Evolutionary conservation across 495 filamentous ascomycete genomes (phyloP).

Genomic region (Daldinia grandis): DNA sequence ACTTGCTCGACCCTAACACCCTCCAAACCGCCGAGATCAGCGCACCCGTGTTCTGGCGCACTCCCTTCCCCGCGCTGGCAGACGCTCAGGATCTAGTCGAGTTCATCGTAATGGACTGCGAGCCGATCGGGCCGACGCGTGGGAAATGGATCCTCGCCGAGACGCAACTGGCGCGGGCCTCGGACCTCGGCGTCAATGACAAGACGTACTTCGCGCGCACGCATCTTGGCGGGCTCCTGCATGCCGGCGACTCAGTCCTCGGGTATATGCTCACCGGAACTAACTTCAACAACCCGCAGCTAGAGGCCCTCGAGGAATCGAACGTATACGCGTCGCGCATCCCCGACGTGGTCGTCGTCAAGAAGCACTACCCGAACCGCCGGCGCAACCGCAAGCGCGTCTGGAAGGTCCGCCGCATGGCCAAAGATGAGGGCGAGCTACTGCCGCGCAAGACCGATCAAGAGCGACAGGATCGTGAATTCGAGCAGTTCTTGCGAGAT

Average conservation of each 20-base stretch:
- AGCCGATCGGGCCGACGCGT: constrained; percentile 72
- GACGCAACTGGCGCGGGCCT: constrained; percentile 83
- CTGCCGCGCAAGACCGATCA: constrained; percentile 81
- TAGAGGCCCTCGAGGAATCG: constrained; percentile 79
- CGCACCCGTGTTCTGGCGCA: constrained; percentile 83
- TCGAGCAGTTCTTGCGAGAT: constrained; percentile 95
- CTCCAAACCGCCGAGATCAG: constrained; percentile 89
- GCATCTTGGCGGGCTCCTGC: constrained; percentile 86
- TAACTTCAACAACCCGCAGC: constrained; percentile 88
- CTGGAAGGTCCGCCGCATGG: constrained; percentile 96
- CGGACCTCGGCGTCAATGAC: constrained; percentile 89
- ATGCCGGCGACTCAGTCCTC: constrained; percentile 89
- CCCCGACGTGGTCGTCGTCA: constrained; percentile 92
- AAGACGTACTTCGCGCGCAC: constrained; percentile 86
- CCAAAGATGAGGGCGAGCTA: constrained; percentile 83
- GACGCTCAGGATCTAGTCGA: constrained; percentile 87
- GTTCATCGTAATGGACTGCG: constrained; percentile 95
- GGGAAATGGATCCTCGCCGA: constrained; percentile 88
- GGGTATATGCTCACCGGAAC: constrained; percentile 88
- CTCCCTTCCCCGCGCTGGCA: constrained; percentile 82
- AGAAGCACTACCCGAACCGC: constrained; percentile 91
- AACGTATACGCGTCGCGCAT: constrained; percentile 75
- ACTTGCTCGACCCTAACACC: constrained; percentile 88
- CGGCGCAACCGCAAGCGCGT: constrained; percentile 82
- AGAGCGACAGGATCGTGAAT: constrained; percentile 85